Base-by-base conservation (phyloP, 2,329 filamentous ascomycete genomes). In the Sclerotinia glacialis region DNA sequence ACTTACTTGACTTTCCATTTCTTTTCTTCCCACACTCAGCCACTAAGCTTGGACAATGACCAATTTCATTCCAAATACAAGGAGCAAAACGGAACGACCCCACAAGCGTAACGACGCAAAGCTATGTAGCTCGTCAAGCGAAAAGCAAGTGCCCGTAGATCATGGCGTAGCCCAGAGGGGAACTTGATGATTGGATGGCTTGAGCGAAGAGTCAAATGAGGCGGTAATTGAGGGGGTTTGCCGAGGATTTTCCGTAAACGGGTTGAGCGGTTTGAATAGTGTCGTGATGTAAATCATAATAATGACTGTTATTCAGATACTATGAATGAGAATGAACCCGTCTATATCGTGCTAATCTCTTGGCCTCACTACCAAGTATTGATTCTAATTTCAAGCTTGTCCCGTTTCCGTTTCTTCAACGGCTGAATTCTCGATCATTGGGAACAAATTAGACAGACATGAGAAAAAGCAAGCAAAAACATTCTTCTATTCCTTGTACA, bases 121-220 rank as follows among this genome's bases (percentile, higher is more conserved):
- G 18, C n/a, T n/a, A n/a, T n/a, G n/a, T 23, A 40, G 53, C 26
- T 23, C 23, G 5, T 1, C 56, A 59, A 50, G 47, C 46, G 46
- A 62, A 62, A 62, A 59, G 55, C 55, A 59, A 59, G 55, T 59
- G 44, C 58, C 58, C 58, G 58, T 50, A 61, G 58, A 61, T 61
- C 58, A 62, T 52, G 59, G 44, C 59, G 46, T 62, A 28, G 42
- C 11, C n/a, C 26, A 21, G 26, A 42, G 40, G 23, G 31, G 31
- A 28, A 16, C 16, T 18, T 58, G 34, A 21, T 49, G 58, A 61
- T 61, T 61, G 58, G 58, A 40, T 61, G 18, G 40, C 40, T 59
- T 31, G 55, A 31, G 55, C 55, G 40, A 59, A 26, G 14, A 23
- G 14, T 37, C 42, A 23, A 23, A 61, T 31, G 21, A 61, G 58